Percentiles rank a stretch among this genome's conserved stretches.
Conservation (phyloP, 2,329 filamentous ascomycete genomes). For the Emergomyces africanus region DNA sequence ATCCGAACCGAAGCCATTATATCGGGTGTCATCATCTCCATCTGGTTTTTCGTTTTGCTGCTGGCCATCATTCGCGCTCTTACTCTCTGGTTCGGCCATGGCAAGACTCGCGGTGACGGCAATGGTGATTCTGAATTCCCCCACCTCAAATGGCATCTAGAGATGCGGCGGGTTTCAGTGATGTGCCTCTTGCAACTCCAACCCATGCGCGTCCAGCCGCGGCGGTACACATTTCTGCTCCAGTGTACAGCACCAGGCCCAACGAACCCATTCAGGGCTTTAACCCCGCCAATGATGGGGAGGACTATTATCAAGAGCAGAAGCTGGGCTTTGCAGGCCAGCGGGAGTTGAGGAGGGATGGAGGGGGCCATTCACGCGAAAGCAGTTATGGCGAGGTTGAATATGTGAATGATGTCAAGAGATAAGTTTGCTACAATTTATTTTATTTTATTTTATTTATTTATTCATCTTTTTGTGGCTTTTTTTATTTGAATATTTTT, state of each 20-base stretch:
- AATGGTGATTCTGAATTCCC: constrained; percentile 27
- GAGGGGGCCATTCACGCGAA: constrained; percentile 14
- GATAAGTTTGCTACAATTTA: not conserved
- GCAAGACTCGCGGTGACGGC: constrained; percentile 49
- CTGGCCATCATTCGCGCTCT: constrained; percentile 58
- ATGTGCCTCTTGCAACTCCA: constrained; percentile 23
- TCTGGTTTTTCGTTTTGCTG: constrained; percentile 68
- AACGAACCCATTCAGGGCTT: not conserved
- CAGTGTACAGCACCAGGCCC: constrained; percentile 15
- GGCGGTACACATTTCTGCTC: constrained; percentile 3
- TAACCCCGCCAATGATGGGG: constrained; percentile 2
- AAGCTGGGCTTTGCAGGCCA: constrained; percentile 33
- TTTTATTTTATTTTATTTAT: constrained; percentile 1
- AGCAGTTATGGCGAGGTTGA: constrained; percentile 25
- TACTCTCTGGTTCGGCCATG: constrained; percentile 46
- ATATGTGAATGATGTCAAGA: constrained; percentile 24
- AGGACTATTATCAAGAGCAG: constrained; percentile 25
- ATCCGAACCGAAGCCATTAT: constrained; percentile 72
- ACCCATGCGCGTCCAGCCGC: not conserved
- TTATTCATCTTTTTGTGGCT: not conserved
- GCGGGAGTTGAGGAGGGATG: constrained; percentile 18
- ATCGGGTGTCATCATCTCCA: constrained; percentile 55
- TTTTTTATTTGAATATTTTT: not conserved
- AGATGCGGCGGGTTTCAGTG: constrained; percentile 19
- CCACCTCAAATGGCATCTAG: constrained; percentile 5